phyloP scores from a whole-genome alignment of 192 early-diverging fungal species.

The Coemansia sp. region DNA sequence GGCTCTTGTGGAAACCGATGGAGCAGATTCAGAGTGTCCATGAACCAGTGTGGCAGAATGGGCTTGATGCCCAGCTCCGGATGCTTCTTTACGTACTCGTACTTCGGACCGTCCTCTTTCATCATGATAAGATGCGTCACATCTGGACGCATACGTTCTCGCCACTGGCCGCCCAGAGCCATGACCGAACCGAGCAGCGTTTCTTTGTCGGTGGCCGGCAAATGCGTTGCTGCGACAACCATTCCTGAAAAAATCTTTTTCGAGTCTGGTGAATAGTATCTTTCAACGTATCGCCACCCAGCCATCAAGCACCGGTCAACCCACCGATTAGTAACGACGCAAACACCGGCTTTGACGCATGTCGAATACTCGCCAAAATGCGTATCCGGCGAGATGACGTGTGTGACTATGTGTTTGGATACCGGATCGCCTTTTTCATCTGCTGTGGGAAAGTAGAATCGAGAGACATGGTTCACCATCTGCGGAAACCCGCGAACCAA shows the following conservation, averaged over 20 bases:
- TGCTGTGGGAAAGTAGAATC: constrained; percentile 24
- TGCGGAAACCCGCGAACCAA: constrained; percentile 39
- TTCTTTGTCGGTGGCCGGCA: constrained; percentile 47
- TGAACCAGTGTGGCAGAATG: constrained; percentile 76
- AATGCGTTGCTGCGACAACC: constrained; percentile 38
- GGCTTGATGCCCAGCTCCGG: constrained; percentile 57
- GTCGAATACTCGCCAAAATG: constrained; percentile 52
- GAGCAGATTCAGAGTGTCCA: constrained; percentile 62
- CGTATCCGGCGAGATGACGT: constrained; percentile 39
- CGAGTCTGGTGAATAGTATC: constrained; percentile 36
- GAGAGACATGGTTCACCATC: constrained; percentile 40
- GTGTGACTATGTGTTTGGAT: constrained; percentile 7
- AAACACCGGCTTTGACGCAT: constrained; percentile 27
- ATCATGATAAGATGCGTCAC: constrained; percentile 47
- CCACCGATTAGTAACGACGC: constrained; percentile 46
- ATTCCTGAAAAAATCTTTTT: constrained; percentile 50
- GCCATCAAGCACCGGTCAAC: constrained; percentile 30
- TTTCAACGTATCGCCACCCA: constrained; percentile 42
- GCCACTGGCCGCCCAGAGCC: constrained; percentile 55
- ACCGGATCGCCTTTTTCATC: neutral
- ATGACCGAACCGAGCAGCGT: constrained; percentile 41
- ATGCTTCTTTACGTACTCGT: constrained; percentile 45
- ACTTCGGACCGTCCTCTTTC: constrained; percentile 44
- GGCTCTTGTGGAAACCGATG: constrained; percentile 54
- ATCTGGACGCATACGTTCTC: constrained; percentile 39